Evolutionary conservation across 805 yeast species (phyloP).

Genomic region (Metschnikowia noctiluminum): DNA sequence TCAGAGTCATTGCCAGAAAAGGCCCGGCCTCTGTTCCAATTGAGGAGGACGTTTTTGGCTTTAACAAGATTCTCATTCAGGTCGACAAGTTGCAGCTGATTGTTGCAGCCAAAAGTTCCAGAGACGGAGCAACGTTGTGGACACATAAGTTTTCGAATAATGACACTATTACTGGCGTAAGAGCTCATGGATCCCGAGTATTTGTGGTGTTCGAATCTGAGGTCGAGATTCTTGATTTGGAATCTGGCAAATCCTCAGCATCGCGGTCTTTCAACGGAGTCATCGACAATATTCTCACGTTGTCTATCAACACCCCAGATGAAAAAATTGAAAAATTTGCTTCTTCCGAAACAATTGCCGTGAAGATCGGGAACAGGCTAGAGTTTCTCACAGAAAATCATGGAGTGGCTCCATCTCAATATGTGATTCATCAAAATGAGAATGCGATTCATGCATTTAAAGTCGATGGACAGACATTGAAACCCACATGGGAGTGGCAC

Average conservation of each 20-base stretch:
- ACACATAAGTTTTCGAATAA: background rate
- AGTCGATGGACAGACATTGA: slow-evolving; percentile 13
- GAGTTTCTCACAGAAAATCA: slow-evolving; percentile 1
- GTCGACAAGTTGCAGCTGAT: slow-evolving; percentile 18
- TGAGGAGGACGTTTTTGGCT: slow-evolving; percentile 27
- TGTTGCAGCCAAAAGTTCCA: slow-evolving; percentile 13
- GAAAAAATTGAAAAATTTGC: background rate
- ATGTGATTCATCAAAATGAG: slow-evolving; percentile 13
- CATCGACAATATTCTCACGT: slow-evolving; percentile 5
- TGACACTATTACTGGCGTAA: slow-evolving; percentile 4
- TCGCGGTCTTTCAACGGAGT: background rate
- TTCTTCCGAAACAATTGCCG: slow-evolving; percentile 7
- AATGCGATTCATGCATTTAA: slow-evolving; percentile 22
- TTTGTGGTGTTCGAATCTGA: slow-evolving; percentile 11
- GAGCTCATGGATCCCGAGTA: slow-evolving; percentile 6
- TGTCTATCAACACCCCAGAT: background rate
- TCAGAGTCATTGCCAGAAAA: background rate
- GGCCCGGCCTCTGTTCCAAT: slow-evolving; percentile 2
- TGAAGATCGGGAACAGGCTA: slow-evolving; percentile 7
- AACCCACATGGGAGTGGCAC: slow-evolving; percentile 31
- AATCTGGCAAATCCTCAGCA: slow-evolving; percentile 10
- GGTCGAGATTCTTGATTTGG: slow-evolving; percentile 12
- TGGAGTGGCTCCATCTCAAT: slow-evolving; percentile 9
- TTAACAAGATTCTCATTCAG: slow-evolving; percentile 31
- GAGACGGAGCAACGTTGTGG: slow-evolving; percentile 12